Evolutionary conservation across 129 eudicot genomes (phyloP), one percentile per base, ranked within the genome.

Genomic region (Helichrysum umbraculigerum): DNA sequence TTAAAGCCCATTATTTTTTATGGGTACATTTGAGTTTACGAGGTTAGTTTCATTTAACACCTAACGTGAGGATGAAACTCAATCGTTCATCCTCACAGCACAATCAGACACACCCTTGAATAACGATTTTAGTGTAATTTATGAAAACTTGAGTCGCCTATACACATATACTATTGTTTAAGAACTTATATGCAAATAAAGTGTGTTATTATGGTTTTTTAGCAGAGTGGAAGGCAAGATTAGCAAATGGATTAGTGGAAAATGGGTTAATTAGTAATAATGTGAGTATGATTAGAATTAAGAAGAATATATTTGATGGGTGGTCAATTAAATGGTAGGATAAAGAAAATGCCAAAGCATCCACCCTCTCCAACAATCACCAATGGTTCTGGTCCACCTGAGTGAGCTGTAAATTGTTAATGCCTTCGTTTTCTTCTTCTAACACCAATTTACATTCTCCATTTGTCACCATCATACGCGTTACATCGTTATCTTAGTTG

Each of bases 361-460:
- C 73, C 35, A 47, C 66, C 67, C 60, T 39, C 17, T 64, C 30
- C 29, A 10, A 32, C 34, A 68, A 14, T 68, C 73, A 61, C 57
- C 66, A 56, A 34, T 70, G 83, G 83, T 28, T 79, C 3, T 62
- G 78, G 74, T 65, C 78, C 78, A 65, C 73, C 1, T 20, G 42
- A 50, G 68, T 56, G 34, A 80, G 79, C 83, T 80, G 83, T 80
- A 72, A 80, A 65, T 80, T 80, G 83, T 80, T 64, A 80, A 65
- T 80, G 74, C 78, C 57, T 59, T 73, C 71, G 41, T 66, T 73
- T 52, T 47, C 71, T 66, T 47, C 67, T 67, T 28, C 29, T 25
- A 66, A 81, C 76, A 81, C 70, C 56, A 67, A 74, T 59, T 50
- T 68, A 57, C 79, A 68, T 66, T 54, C 70, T 6, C 29, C 66